Evolutionary conservation across 2,329 filamentous ascomycete genomes (phyloP), one percentile per base, ranked within the genome.

Genomic region (Fusarium torulosum): DNA sequence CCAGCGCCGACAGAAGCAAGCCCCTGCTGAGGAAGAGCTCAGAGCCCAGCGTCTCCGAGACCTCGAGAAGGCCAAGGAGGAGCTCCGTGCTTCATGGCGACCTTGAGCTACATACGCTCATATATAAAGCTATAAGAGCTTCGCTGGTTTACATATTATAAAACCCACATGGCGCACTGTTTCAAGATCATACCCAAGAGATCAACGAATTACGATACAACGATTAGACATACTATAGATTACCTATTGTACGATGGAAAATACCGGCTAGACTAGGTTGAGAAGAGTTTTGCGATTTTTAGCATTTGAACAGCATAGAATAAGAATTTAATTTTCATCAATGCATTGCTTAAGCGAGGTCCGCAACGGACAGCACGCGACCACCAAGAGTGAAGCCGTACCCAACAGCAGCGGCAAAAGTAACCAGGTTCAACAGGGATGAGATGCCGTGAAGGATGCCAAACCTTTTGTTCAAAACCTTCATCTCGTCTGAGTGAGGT

Each of bases 401-500:
- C 72, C 85, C 89, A 5, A 96, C 75, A 41, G 90, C 90, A 0
- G 89, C 88, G 41, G 90, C 77, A 47, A 96, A 84, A 0, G 88
- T 90, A 3, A 86, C 78, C 60, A 98, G 75, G 77, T 97, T 97
- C 20, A 96, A 77, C 63, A 96, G 78, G 27, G 91, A 91, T 9
- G 93, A 97, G 46, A 92, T 80, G 7, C 94, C 93, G 78, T 99
- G 96, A 58, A 97, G 79, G 64, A 86, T 86, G 17, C 87, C 88
- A 78, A 98, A 98, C 66, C 83, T 84, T 80, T 89, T 91, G 83
- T 95, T 97, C 72, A 97, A 79, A 10, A 83, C 84, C 71, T 88
- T 79, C 94, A 98, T 97, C 81, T 95, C 92, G 71, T 90, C 84
- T 7, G 91, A 96, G 74, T 97, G 92, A 38, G 93, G 92, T 1